Evolutionary conservation across 2,329 filamentous ascomycete genomes (phyloP), one percentile per base, ranked within the genome.

Genomic region (Cordyceps javanica): DNA sequence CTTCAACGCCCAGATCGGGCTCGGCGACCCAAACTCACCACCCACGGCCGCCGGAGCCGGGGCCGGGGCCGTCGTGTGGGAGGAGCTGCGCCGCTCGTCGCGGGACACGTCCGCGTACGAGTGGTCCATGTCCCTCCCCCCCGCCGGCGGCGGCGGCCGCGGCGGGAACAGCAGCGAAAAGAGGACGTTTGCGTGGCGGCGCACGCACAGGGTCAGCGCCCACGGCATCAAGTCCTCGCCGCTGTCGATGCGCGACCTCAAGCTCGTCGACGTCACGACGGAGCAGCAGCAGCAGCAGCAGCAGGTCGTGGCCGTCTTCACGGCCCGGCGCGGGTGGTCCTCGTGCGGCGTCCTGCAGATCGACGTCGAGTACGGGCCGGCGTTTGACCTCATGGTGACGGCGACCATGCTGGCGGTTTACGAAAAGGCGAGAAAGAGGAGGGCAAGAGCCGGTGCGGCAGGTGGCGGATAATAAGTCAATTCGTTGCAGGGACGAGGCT

Each of bases 321-420:
- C 50, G 49, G 9, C n/a, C 32, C 16, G 13, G 25, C 14, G 26
- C 16, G 36, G 50, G 3, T 41, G 39, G 42, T 44, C 36, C 13
- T 28, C 32, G 39, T 50, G 57, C 44, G 57, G 57, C 16, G 38
- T 45, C 21, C 34, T 59, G 46, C 50, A 59, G 42, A 55, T 54
- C 34, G 50, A 55, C 26, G 57, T 16, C 10, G 50, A 49, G 16
- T 50, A 34, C 13, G 57, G 57, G 26, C 13, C n/a, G 11, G 50
- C 30, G 21, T 59, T 59, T 36, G 57, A 59, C 23, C 2, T 30
- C 25, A 34, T 44, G 19, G 49, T 30, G 8, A 32, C 51, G 16
- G 32, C 45, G 50, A 46, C 50, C 5, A 36, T 54, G 39, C 26
- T 54, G 39, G 52, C 50, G 3, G 34, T 59, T 14, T 55, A 59